Evolutionary conservation across 108 stramenopile genomes (phyloP), one percentile per base, ranked within the genome.

Genomic region (Conticribra guillardii): DNA sequence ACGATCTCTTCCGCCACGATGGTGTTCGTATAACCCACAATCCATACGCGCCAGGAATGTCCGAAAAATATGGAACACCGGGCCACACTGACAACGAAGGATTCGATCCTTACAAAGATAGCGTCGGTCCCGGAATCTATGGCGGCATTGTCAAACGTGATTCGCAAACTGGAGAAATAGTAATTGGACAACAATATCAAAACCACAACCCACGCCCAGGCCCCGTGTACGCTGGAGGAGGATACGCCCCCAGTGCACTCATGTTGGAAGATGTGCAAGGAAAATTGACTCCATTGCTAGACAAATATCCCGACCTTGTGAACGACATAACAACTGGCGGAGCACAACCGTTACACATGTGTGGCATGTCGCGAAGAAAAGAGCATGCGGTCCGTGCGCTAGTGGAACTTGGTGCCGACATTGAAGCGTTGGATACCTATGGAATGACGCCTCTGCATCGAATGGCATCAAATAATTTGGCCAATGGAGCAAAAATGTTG

Each of bases 391-490:
- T 82, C 0, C 67, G 69, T 49, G 64, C 74, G 0, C 59, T 94
- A 46, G 81, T 94, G 17, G 81, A 84, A 54, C 50, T 62, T 0
- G 90, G 87, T 16, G 93, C 87, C 3, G 84, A 88, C 67, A 63
- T 94, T 1, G 66, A 85, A 28, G 72, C 82, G 0, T 72, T 89
- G 27, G 90, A 94, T 61, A 90, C 90, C 1, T 94, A 94, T 60
- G 89, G 89, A 2, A 89, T 87, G 70, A 91, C 85, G 37, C 84
- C 93, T 0, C 62, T 94, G 37, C 93, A 94, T 73, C 73, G 93
- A 7, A 94, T 94, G 93, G 93, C 93, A 34, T 87, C 86, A 31
- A 94, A 94, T 65, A 89, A 91, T 70, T 69, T 94, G 24, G 86
- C 77, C 2, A 71, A 81, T 17, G 93, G 93, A 26, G 90, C 88